These are phyloP conservation scores for Diplogelasinospora grovesii DNA, from an alignment of 495 filamentous ascomycete species.

Conservation along the genomic window DNA sequence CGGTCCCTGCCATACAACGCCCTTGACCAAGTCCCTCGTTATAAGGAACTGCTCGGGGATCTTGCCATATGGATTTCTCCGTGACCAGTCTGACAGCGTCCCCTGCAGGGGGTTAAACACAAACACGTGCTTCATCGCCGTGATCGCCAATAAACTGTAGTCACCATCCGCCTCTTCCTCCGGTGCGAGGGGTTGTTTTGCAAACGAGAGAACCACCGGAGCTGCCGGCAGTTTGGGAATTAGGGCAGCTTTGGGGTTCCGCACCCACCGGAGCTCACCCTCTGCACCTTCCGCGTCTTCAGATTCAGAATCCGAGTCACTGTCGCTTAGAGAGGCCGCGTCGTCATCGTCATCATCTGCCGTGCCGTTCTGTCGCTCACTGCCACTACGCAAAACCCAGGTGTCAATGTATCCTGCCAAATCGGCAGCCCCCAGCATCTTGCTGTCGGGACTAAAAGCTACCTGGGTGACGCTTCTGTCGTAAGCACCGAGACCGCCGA, in stretches of 20 bases:
- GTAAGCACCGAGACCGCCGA: constrained; percentile 71
- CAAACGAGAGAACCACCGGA: constrained; percentile 59
- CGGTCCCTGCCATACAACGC: constrained; percentile 74
- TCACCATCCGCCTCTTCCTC: constrained; percentile 24
- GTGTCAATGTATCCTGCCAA: constrained; percentile 81
- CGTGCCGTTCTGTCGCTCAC: constrained; percentile 26
- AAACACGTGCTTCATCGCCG: constrained; percentile 65
- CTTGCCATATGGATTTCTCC: constrained; percentile 65
- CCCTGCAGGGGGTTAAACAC: constrained; percentile 72
- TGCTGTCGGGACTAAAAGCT: constrained; percentile 75
- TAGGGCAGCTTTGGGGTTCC: constrained; percentile 57
- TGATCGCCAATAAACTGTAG: constrained; percentile 66
- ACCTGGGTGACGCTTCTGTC: constrained; percentile 66
- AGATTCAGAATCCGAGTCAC: constrained; percentile 22
- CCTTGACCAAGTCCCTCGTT: constrained; percentile 70
- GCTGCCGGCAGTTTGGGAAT: constrained; percentile 70
- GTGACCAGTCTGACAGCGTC: constrained; percentile 73
- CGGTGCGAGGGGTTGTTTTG: neutral
- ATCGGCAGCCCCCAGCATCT: constrained; percentile 70
- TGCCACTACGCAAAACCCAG: constrained; percentile 60
- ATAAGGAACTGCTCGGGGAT: constrained; percentile 67
- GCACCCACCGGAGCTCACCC: constrained; percentile 53
- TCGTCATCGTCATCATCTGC: constrained; percentile 18
- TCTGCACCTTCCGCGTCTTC: constrained; percentile 18
- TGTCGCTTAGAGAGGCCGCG: constrained; percentile 22